Evolutionary conservation across 257 asterid genomes (phyloP), one percentile per base, ranked within the genome.

Genomic region (Nemophila menziesii): DNA sequence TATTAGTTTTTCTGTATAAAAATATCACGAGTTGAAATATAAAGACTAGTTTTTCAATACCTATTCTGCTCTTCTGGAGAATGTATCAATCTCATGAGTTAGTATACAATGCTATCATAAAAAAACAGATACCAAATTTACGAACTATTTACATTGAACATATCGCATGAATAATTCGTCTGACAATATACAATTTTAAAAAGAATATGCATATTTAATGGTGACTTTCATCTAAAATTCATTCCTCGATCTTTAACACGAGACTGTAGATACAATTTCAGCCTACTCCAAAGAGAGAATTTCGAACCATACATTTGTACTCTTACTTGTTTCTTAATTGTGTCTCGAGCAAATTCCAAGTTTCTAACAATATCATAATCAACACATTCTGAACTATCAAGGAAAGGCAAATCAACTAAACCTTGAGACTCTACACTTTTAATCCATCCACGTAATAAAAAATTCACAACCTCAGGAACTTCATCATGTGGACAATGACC

Each of bases 401-500:
- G 74, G 63, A 83, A 67, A 44, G 93, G 94, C 66, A 80, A 64
- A 56, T 42, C 63, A 17, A 49, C 56, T 4, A 74, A 64, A 11
- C 92, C 84, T 16, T 64, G 51, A 0, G 96, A 76, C 58, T 89
- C 95, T 45, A 89, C 51, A 54, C 65, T 74, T 45, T 52, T 76
- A 29, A 89, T 80, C 98, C 98, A 89, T 18, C 94, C 93, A 0
- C 94, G 87, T 45, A 89, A 64, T 23, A 84, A 49, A 62, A 57
- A 84, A 39, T 89, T 89, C 65, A 89, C 95, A 39, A 89, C 92
- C 98, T 89, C 98, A 16, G 95, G 92, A 56, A 89, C 95, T 68
- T 89, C 98, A 45, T 89, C 96, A 51, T 84, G 98, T 40, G 98
- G 98, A 76, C 98, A 89, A 65, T 89, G 98, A 52, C 96, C 98